Evolutionary conservation across 306 rosid species (phyloP).

Genomic region (Nissolia schottii): DNA sequence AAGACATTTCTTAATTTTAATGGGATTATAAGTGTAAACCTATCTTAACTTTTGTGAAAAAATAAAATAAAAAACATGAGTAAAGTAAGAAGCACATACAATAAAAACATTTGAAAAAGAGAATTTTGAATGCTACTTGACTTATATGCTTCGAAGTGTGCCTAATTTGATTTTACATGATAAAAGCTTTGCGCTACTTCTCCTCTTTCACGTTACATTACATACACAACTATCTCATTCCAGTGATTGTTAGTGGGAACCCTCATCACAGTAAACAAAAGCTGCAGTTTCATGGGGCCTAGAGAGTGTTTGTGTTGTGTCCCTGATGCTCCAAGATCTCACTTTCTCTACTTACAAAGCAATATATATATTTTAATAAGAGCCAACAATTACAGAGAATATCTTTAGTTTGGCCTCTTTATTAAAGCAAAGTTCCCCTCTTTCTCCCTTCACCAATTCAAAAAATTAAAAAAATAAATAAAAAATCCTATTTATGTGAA

Average conservation of each 20-base stretch:
- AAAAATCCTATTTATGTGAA: conserved; percentile 24
- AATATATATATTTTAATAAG: conserved; percentile 17
- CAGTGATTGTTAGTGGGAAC: conserved; percentile 32
- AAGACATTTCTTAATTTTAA: too few relatives aligned
- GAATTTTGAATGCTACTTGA: too few relatives aligned
- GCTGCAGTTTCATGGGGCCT: conserved; percentile 47
- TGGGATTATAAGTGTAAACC: too few relatives aligned
- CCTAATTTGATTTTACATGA: too few relatives aligned
- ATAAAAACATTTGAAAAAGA: too few relatives aligned
- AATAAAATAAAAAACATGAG: too few relatives aligned
- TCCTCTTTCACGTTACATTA: not conserved
- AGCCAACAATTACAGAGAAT: conserved; percentile 48
- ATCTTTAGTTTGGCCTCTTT: conserved; percentile 53
- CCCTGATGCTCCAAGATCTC: conserved; percentile 47
- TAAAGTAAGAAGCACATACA: too few relatives aligned
- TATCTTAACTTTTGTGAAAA: too few relatives aligned
- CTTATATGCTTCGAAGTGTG: too few relatives aligned
- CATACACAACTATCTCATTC: not conserved
- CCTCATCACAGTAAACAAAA: conserved; percentile 31
- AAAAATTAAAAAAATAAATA: too few relatives aligned
- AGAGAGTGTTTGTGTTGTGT: conserved; percentile 29
- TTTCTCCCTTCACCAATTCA: conserved; percentile 37
- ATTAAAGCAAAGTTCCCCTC: conserved; percentile 59
- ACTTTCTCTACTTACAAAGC: conserved; percentile 79
- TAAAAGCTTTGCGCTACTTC: not conserved